phyloP scores from a whole-genome alignment of 2,329 filamentous ascomycete genomes.

The Hymenoscyphus occultus region DNA sequence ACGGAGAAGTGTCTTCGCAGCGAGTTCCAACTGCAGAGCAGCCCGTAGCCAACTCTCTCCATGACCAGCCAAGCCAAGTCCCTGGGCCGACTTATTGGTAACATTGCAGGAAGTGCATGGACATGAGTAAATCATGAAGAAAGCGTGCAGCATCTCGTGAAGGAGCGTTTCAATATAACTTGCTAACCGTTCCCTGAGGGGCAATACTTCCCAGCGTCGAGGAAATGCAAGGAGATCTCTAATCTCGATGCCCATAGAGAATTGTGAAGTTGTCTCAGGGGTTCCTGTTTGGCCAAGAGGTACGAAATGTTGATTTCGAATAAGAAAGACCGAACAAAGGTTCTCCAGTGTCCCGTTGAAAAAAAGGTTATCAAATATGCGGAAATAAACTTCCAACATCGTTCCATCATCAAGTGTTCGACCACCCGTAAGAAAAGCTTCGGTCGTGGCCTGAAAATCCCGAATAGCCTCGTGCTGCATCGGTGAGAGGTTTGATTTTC shows the following conservation, averaged over 20 bases:
- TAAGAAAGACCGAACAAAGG: not conserved
- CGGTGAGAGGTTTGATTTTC: not conserved
- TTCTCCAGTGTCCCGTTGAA: not conserved
- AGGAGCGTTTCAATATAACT: not conserved
- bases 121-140: not conserved
- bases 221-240: not conserved
- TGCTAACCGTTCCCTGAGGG: not conserved
- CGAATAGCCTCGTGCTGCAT: not conserved
- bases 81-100: not conserved
- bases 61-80: not conserved
- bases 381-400: not conserved
- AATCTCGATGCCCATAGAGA: not conserved
- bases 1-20: not conserved
- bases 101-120: not conserved
- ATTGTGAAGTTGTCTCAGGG: not conserved
- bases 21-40: not conserved
- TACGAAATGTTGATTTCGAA: not conserved
- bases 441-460: not conserved
- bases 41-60: not conserved
- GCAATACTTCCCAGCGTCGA: not conserved
- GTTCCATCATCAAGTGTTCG: not conserved
- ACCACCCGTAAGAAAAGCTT: not conserved
- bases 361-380: not conserved
- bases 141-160: not conserved
- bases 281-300: not conserved